A percentile compares a stretch with the other conserved stretches of the same genome.
Evolutionary conservation across 1,284 basidiomycete species (phyloP).

Genomic region (Malassezia yamatoensis): DNA sequence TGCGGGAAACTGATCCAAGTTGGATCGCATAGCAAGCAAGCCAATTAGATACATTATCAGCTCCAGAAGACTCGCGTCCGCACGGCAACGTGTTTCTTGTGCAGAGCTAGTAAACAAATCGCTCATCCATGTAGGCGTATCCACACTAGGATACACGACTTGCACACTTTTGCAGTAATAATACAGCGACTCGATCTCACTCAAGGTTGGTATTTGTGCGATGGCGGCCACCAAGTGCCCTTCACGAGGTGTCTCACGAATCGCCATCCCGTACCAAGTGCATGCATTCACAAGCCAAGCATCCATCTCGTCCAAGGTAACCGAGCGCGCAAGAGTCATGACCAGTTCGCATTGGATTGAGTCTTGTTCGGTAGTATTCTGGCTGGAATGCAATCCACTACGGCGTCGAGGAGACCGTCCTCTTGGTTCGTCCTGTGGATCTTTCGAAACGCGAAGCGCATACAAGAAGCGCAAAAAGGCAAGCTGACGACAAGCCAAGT

Average conservation of each 20-base stretch:
- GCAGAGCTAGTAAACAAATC: slow-evolving; percentile 68
- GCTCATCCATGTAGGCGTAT: slow-evolving; percentile 74
- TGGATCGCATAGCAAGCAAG: no score
- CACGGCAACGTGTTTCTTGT: slow-evolving; percentile 51
- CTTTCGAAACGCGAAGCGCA: slow-evolving; percentile 6
- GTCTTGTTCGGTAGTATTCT: no score
- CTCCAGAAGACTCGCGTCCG: slow-evolving; percentile 68
- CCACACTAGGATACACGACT: slow-evolving; percentile 62
- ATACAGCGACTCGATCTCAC: slow-evolving; percentile 77
- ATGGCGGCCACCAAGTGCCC: slow-evolving; percentile 89
- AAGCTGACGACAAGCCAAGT: slow-evolving; percentile 88
- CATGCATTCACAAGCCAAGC: slow-evolving; percentile 78
- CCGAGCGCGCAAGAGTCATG: not conserved
- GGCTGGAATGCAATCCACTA: no score
- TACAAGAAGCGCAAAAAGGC: slow-evolving; percentile 56
- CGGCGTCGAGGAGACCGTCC: not conserved
- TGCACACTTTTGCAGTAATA: slow-evolving; percentile 81
- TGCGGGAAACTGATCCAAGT: no score
- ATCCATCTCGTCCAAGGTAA: slow-evolving; percentile 50
- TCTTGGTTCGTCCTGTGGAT: not conserved
- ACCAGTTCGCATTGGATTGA: no score
- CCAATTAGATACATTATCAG: slow-evolving; percentile 47
- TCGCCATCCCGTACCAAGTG: slow-evolving; percentile 82
- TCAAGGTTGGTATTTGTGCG: slow-evolving; percentile 68
- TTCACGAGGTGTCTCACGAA: slow-evolving; percentile 76